Conservation (phyloP, 148 eudicot genomes). For the Pharnaceum exiguum region DNA sequence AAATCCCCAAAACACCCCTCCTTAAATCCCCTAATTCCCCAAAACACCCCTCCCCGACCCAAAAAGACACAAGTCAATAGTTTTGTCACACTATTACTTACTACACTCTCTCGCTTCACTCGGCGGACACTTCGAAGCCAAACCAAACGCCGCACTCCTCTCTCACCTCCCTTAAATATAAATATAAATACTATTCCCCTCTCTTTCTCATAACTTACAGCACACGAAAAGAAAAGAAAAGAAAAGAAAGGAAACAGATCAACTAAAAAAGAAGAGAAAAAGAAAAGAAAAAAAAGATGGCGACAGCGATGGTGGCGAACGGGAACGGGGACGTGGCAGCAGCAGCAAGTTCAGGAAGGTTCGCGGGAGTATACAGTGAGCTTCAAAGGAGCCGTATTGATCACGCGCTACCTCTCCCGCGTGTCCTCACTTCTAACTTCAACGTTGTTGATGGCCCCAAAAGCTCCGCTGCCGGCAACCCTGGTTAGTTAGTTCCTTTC, state of each 20-base stretch:
- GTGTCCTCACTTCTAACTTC: slow-evolving; percentile 56
- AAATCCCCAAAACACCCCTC: not conserved
- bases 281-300: slow-evolving; percentile 25
- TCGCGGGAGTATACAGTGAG: slow-evolving; percentile 71
- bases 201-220: not conserved
- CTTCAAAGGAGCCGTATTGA: slow-evolving; percentile 87
- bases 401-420: slow-evolving; percentile 74
- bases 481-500: slow-evolving; percentile 39
- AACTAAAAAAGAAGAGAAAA: not conserved
- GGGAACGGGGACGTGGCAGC: slow-evolving; percentile 37
- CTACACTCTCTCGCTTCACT: not conserved
- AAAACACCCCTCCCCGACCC: no score
- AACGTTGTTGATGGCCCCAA: slow-evolving; percentile 70
- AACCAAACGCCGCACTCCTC: no score
- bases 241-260: not conserved
- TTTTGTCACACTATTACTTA: no score
- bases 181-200: no score
- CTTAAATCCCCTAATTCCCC: no score
- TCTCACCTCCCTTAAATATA: no score
- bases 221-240: not conserved
- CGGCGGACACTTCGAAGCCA: slow-evolving; percentile 34
- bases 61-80: no score
- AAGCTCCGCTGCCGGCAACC: slow-evolving; percentile 95
- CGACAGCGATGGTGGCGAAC: slow-evolving; percentile 45
- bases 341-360: slow-evolving; percentile 39